phyloP scores from a whole-genome alignment of 768 basidiomycete genomes.

The Tricholoma furcatifolium region DNA sequence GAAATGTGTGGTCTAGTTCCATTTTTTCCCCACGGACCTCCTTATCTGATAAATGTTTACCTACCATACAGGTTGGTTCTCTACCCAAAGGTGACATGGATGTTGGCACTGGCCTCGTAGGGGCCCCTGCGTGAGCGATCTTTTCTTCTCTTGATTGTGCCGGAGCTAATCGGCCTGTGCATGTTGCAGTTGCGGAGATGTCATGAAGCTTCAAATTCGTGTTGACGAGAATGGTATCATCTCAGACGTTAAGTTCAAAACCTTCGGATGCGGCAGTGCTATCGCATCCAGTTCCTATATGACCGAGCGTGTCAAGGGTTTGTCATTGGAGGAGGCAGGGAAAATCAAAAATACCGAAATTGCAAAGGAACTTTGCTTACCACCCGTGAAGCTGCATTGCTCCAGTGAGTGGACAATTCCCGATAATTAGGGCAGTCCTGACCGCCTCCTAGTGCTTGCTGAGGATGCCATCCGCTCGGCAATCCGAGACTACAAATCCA shows the following conservation, averaged over 20 bases:
- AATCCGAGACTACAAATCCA: slow-evolving; percentile 92
- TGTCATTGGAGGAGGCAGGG: slow-evolving; percentile 91
- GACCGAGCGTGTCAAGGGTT: slow-evolving; percentile 97
- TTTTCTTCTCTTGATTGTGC: slow-evolving; percentile 12
- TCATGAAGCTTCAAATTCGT: slow-evolving; percentile 99
- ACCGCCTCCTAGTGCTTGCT: slow-evolving; percentile 68
- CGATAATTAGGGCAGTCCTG: slow-evolving; percentile 7
- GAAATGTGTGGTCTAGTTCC: slow-evolving; percentile 71
- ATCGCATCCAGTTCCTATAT: slow-evolving; percentile 98
- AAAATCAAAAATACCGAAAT: slow-evolving; percentile 99
- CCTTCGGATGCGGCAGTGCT: slow-evolving; percentile 97
- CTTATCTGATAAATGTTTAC: slow-evolving; percentile 60
- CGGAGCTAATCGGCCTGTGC: slow-evolving; percentile 27
- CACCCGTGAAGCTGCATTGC: slow-evolving; percentile 95
- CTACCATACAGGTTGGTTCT: slow-evolving; percentile 77
- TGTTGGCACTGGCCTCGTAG: slow-evolving; percentile 97
- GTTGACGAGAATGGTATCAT: slow-evolving; percentile 95
- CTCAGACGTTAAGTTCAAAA: slow-evolving; percentile 99
- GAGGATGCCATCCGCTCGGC: slow-evolving; percentile 99
- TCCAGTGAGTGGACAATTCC: slow-evolving; percentile 59
- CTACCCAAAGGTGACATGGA: slow-evolving; percentile 88
- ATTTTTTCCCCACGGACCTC: slow-evolving; percentile 30
- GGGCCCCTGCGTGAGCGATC: slow-evolving; percentile 85
- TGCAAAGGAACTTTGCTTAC: slow-evolving; percentile 92
- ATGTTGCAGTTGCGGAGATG: slow-evolving; percentile 80